These are phyloP conservation scores for Phoenix roebelenii DNA, from an alignment of 176 grass and related monocot genomes.

Conservation along the genomic window DNA sequence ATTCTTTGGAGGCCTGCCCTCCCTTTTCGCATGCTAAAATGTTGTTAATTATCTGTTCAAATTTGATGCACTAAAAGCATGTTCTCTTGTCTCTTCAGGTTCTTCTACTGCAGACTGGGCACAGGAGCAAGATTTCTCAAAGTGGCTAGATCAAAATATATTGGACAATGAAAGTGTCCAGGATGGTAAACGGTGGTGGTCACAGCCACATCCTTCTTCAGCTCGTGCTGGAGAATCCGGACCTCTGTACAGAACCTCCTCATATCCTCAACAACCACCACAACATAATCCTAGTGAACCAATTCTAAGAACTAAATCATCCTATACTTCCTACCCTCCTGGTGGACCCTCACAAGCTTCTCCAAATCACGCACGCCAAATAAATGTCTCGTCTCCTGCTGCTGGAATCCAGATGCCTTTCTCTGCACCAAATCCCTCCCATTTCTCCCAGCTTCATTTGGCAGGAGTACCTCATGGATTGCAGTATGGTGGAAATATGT, in stretches of 20 bases:
- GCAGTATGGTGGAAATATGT: conserved; percentile 28
- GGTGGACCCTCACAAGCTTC: conserved; percentile 30
- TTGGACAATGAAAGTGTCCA: background rate
- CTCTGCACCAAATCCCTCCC: conserved; percentile 35
- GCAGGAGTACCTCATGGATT: conserved; percentile 26
- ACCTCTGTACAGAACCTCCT: conserved; percentile 26
- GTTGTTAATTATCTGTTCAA: too few species aligned
- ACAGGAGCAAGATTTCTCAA: conserved; percentile 23
- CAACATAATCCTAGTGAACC: conserved; percentile 49
- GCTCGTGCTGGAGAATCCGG: conserved; percentile 2
- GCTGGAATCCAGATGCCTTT: conserved; percentile 26
- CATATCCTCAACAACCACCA: conserved; percentile 51
- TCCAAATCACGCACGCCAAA: conserved; percentile 30
- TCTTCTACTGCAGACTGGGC: conserved; percentile 37
- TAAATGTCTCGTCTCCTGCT: conserved; percentile 36
- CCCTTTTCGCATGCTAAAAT: too few species aligned
- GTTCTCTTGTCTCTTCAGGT: conserved; percentile 9
- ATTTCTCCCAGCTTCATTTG: conserved; percentile 22
- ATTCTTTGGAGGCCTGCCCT: too few species aligned
- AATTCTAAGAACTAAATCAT: conserved; percentile 47
- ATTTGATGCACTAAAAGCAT: background rate
- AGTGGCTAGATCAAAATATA: conserved; percentile 20
- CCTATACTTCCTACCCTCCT: conserved; percentile 38
- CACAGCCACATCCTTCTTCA: conserved; percentile 5
- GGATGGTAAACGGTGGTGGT: conserved; percentile 16